These are phyloP conservation scores for Picochlorum costavermella DNA, from an alignment of 139 green algal genomes.

Conservation along the genomic window DNA sequence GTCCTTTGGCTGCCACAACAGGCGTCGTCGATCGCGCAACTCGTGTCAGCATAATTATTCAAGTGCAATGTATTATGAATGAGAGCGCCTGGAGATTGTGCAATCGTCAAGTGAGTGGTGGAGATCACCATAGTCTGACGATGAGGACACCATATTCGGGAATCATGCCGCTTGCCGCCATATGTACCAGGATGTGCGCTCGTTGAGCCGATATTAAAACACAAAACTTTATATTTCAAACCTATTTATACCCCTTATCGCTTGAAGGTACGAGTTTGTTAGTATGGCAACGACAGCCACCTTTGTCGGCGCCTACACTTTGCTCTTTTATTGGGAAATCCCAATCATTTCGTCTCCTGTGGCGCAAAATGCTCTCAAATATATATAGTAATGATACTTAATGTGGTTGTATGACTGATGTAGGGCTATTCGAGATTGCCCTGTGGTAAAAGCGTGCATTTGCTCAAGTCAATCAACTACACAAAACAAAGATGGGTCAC, in stretches of 20 bases:
- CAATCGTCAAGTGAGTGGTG: no score
- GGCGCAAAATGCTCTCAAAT: neutral
- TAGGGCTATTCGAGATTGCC: slow-evolving; percentile 17
- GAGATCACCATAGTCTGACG: no score
- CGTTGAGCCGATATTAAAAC: neutral
- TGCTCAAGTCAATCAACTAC: neutral
- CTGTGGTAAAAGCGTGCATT: slow-evolving; percentile 37
- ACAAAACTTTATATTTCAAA: neutral
- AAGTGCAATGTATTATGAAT: no score
- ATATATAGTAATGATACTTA: neutral
- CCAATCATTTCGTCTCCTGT: neutral
- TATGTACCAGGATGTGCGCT: no score
- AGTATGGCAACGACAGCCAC: no score
- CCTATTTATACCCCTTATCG: slow-evolving; percentile 9
- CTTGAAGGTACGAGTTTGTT: slow-evolving; percentile 2
- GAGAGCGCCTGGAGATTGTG: no score
- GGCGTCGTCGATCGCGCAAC: no score
- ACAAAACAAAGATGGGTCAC: slow-evolving; percentile 79
- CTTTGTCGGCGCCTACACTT: no score
- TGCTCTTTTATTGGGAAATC: neutral
- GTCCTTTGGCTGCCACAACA: no score
- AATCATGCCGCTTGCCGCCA: no score
- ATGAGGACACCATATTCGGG: no score
- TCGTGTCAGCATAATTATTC: no score
- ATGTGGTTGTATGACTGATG: neutral